Conservation (phyloP, 768 basidiomycete genomes). For the Albatrellus ellisii region DNA sequence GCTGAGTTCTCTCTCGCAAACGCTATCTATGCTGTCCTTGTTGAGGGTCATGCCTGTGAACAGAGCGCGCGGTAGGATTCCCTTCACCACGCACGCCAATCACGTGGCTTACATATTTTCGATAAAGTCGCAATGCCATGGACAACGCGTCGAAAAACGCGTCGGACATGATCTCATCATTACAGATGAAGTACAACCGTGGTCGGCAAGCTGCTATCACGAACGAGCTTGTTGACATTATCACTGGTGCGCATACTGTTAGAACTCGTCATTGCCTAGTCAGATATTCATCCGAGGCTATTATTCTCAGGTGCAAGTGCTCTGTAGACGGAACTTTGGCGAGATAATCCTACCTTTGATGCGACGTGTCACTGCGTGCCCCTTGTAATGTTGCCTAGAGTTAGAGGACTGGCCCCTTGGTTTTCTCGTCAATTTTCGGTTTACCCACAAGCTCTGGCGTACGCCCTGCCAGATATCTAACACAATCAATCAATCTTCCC, state of each 20-base stretch:
- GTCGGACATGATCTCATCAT: constrained; percentile 73
- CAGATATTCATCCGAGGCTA: neutral
- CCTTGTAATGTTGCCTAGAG: neutral
- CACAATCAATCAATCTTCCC: no score
- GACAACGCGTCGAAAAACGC: constrained; percentile 99
- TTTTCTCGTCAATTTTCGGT: no score
- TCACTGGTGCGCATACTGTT: constrained; percentile 49
- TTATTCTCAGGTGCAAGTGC: constrained; percentile 31
- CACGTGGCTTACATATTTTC: constrained; percentile 1
- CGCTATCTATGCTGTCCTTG: constrained; percentile 87
- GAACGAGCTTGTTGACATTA: constrained; percentile 88
- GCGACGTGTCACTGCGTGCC: neutral
- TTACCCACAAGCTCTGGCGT: no score
- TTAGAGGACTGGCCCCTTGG: no score
- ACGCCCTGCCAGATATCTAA: no score
- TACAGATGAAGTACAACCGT: constrained; percentile 96
- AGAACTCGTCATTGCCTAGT: neutral
- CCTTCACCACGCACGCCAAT: neutral
- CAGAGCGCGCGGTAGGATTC: constrained; percentile 66
- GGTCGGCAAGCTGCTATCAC: constrained; percentile 97
- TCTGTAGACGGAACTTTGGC: constrained; percentile 24
- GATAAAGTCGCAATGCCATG: constrained; percentile 87
- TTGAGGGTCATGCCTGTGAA: constrained; percentile 93
- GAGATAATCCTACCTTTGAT: neutral
- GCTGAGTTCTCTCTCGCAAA: constrained; percentile 95